phyloP scores from a whole-genome alignment of 1,284 basidiomycete genomes.

The Cystobasidium sp. region DNA sequence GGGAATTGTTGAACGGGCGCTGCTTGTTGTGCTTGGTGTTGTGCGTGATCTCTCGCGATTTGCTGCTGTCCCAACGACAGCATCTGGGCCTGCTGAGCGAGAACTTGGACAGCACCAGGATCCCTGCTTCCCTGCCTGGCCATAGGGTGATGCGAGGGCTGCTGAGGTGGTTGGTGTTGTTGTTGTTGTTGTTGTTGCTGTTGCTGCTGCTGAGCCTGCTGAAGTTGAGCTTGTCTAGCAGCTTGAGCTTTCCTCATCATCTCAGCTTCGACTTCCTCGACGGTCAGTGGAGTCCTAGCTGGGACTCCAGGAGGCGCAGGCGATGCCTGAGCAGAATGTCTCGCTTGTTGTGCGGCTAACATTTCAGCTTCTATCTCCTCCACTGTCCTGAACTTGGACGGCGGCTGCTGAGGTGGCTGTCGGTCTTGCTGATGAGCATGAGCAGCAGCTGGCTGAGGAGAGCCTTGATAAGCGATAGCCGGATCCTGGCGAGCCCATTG shows the following conservation, averaged over 20 bases:
- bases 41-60: background rate
- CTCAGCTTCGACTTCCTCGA: constrained; percentile 58
- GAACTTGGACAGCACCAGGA: constrained; percentile 9
- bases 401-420: constrained; percentile 54
- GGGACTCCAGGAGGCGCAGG: constrained; percentile 26
- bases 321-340: constrained; percentile 20
- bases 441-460: constrained; percentile 53
- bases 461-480: constrained; percentile 58
- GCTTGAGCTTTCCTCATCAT: constrained; percentile 56
- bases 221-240: constrained; percentile 49
- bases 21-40: background rate
- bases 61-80: constrained; percentile 27
- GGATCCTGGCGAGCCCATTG: constrained; percentile 47
- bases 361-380: constrained; percentile 95
- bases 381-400: constrained; percentile 62
- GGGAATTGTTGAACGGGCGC: background rate
- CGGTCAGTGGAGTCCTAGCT: constrained; percentile 45
- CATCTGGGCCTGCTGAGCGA: constrained; percentile 34
- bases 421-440: constrained; percentile 39
- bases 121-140: constrained; percentile 20
- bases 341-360: constrained; percentile 54
- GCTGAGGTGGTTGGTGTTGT: constrained; percentile 1
- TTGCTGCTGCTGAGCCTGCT: constrained; percentile 3
- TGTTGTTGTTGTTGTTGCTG: background rate
- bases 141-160: constrained; percentile 3